Evolutionary conservation across 148 eudicot genomes (phyloP).

Genomic region (Arbutus unedo): DNA sequence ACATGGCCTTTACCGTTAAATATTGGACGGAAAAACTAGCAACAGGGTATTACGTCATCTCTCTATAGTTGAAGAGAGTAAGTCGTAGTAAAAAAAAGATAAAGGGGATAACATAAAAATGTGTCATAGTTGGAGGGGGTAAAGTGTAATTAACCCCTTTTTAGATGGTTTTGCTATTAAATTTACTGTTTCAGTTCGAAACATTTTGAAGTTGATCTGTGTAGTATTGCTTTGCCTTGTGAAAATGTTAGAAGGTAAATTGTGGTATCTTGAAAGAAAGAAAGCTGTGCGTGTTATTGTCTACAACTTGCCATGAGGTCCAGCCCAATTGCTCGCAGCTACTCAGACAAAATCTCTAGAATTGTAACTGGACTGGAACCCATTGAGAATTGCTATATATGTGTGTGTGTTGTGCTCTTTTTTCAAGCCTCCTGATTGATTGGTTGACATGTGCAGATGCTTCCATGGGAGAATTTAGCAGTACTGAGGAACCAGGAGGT

Average conservation of each 20-base stretch:
- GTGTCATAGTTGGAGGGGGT: background rate
- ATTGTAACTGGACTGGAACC: background rate
- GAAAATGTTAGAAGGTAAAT: background rate
- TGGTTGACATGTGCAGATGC: conserved; percentile 58
- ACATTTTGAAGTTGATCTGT: conserved; percentile 8
- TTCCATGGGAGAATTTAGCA: conserved; percentile 92
- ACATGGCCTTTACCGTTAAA: too few relatives aligned
- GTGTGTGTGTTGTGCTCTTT: background rate
- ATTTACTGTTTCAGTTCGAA: background rate
- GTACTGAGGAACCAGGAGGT: conserved; percentile 77
- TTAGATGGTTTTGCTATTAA: background rate
- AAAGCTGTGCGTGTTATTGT: background rate
- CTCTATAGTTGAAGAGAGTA: too few relatives aligned
- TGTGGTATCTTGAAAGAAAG: background rate
- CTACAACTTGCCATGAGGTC: background rate
- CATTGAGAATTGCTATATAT: background rate
- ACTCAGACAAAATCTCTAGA: background rate
- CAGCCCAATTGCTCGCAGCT: background rate
- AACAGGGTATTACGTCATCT: too few relatives aligned
- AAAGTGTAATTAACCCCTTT: too few relatives aligned
- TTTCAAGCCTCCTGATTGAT: background rate
- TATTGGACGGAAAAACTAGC: too few relatives aligned
- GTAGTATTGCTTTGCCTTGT: background rate
- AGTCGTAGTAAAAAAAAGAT: too few relatives aligned
- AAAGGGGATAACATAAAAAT: too few relatives aligned